Evolutionary conservation across 371 early-diverging fungal species (phyloP), one percentile per base, ranked within the genome.

Genomic region (Zancudomyces culisetae): DNA sequence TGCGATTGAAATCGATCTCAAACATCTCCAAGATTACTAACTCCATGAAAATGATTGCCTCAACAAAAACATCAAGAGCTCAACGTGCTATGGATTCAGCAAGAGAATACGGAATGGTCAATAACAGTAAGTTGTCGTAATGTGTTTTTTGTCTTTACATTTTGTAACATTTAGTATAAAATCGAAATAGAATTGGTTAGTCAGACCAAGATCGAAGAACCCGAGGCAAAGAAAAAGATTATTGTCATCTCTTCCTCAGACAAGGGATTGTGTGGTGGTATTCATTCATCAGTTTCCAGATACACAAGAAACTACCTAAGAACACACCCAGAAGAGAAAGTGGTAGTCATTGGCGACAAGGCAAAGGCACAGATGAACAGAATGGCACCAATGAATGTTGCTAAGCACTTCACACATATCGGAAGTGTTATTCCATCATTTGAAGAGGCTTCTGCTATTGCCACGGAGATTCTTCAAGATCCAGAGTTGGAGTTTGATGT

Each of bases 1-100:
- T 83, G 59, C 93, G 98, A 61, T 73, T 94, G 70, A 91, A 93
- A 79, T 89, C 96, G 58, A 81, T 97, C 58, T 77, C 81, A 62
- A 94, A 90, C 81, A 97, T 94, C 72, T 88, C 83, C 64, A 97
- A 97, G 78, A 95, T 97, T 71, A 97, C 98, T 54, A 92, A 94
- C 74, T 96, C 96, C 54, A 94, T 95, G 94, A 97, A 97, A 79
- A 95, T 97, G 95, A 97, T 97, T 93, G 96, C 98, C 54, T 91
- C 96, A 43, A 96, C 97, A 72, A 97, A 97, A 80, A 83, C 93
- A 66, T 68, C 73, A 63, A 85, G 87, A 72, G 94, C 98, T 42
- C 93, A 93, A 76, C 79, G 82, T 58, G 74, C 75, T 64, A 95
- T 97, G 96, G 87, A 90, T 63, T 66, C 73, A 53, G 95, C 93